Evolutionary conservation across 306 rosid species (phyloP).

Genomic region (Coriaria nepalensis): DNA sequence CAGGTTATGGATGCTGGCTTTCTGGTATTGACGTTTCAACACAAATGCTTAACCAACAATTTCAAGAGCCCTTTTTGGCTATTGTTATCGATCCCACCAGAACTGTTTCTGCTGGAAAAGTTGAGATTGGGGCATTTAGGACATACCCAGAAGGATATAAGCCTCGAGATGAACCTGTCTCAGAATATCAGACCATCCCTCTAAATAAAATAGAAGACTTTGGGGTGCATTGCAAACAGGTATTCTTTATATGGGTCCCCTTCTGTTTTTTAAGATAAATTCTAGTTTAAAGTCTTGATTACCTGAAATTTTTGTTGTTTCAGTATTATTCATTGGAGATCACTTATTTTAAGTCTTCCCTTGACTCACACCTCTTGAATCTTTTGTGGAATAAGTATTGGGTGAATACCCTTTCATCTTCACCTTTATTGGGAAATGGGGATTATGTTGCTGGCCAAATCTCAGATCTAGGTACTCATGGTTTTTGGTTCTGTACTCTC

Average conservation of each 20-base stretch:
- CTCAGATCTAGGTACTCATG: constrained; percentile 65
- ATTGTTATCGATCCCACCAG: constrained; percentile 92
- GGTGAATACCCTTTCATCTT: constrained; percentile 88
- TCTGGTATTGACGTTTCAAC: constrained; percentile 95
- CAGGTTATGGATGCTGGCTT: constrained; percentile 98
- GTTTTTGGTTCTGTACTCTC: constrained; percentile 6
- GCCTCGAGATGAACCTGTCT: constrained; percentile 86
- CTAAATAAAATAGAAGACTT: constrained; percentile 92
- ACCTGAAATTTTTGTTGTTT: constrained; percentile 15
- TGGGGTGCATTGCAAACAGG: constrained; percentile 99
- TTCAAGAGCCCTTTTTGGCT: constrained; percentile 88
- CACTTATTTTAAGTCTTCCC: constrained; percentile 87
- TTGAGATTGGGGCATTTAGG: constrained; percentile 97
- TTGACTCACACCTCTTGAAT: constrained; percentile 89
- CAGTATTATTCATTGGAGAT: constrained; percentile 95
- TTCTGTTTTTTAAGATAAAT: not conserved
- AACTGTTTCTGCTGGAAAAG: constrained; percentile 93
- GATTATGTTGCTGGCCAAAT: constrained; percentile 96
- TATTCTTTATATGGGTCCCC: constrained; percentile 17
- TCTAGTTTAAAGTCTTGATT: constrained; percentile 10
- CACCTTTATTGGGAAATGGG: constrained; percentile 86
- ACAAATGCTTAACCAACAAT: constrained; percentile 88
- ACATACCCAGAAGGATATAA: constrained; percentile 92
- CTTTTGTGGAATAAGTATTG: constrained; percentile 91
- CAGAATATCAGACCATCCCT: constrained; percentile 94